Evolutionary conservation across 129 eudicot genomes (phyloP).

Genomic region (Kitagawia praeruptora): DNA sequence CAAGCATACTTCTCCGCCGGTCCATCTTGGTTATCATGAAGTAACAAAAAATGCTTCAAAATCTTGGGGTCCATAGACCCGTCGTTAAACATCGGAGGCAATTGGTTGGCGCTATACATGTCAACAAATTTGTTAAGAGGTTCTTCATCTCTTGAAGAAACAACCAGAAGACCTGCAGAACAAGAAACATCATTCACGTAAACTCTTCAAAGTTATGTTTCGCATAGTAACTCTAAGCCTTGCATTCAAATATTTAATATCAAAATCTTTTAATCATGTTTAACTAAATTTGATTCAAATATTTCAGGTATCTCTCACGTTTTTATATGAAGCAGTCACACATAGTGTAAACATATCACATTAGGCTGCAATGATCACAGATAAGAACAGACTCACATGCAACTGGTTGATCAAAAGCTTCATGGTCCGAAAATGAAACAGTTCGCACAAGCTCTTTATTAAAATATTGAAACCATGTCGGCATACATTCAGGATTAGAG

Average conservation of each 20-base stretch:
- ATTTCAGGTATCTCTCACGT: not conserved
- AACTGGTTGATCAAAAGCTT: slow-evolving; percentile 97
- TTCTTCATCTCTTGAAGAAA: slow-evolving; percentile 77
- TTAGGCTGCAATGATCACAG: not conserved
- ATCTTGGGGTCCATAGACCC: slow-evolving; percentile 96
- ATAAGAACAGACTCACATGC: slow-evolving; percentile 48
- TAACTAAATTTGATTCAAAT: not conserved
- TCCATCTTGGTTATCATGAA: slow-evolving; percentile 82
- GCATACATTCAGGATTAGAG: slow-evolving; percentile 49
- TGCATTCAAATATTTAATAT: not conserved
- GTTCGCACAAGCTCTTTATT: slow-evolving; percentile 72
- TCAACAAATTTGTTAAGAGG: slow-evolving; percentile 82
- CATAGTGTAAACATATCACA: not conserved
- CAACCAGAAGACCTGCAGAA: slow-evolving; percentile 84
- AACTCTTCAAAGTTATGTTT: not conserved
- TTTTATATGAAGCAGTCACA: not conserved
- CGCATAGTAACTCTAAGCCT: not conserved
- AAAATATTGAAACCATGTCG: slow-evolving; percentile 76
- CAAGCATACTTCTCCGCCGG: slow-evolving; percentile 46
- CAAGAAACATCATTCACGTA: not conserved
- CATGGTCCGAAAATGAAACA: slow-evolving; percentile 90
- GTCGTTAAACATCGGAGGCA: slow-evolving; percentile 74
- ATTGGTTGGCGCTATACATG: slow-evolving; percentile 64
- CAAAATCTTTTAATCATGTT: not conserved
- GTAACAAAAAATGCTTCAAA: slow-evolving; percentile 62